Percentiles rank a stretch among this genome's conserved stretches.
Evolutionary conservation across 148 eudicot species (phyloP).

Genomic region (Nepenthes gracilis): DNA sequence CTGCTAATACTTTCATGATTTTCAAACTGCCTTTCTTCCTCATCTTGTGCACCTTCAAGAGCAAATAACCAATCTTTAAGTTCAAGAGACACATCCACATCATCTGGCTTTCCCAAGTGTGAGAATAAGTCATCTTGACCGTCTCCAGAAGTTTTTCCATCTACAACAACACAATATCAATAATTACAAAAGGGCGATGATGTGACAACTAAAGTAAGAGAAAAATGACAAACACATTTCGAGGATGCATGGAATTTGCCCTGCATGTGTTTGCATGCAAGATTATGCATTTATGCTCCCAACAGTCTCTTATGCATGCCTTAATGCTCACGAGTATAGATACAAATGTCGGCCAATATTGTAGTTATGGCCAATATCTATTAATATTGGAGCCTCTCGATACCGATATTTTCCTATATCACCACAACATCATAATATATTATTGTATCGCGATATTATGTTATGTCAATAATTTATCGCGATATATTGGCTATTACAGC

Average conservation of each 20-base stretch:
- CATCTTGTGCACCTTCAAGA: constrained; percentile 73
- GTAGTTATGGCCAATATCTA: too few relatives aligned
- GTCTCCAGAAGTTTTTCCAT: constrained; percentile 47
- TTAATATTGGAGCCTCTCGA: too few relatives aligned
- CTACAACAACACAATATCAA: constrained; percentile 4
- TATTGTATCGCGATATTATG: too few relatives aligned
- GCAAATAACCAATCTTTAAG: constrained; percentile 89
- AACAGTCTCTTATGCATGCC: too few relatives aligned
- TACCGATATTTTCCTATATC: too few relatives aligned
- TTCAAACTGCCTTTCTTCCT: constrained; percentile 29
- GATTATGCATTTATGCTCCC: neutral
- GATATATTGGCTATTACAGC: too few relatives aligned
- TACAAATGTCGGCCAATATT: too few relatives aligned
- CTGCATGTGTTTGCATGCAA: neutral
- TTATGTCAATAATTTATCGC: too few relatives aligned
- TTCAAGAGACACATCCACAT: constrained; percentile 68
- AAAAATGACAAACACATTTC: neutral
- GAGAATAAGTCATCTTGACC: constrained; percentile 30
- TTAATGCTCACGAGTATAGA: too few relatives aligned
- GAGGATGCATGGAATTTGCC: neutral
- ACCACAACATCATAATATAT: too few relatives aligned
- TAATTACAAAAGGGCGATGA: neutral
- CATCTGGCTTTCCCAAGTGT: constrained; percentile 80
- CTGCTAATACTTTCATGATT: constrained; percentile 30
- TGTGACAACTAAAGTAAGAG: neutral